Evolutionary conservation across 2,329 filamentous ascomycete genomes (phyloP), one percentile per base, ranked within the genome.

Genomic region (Arthroderma sp.): DNA sequence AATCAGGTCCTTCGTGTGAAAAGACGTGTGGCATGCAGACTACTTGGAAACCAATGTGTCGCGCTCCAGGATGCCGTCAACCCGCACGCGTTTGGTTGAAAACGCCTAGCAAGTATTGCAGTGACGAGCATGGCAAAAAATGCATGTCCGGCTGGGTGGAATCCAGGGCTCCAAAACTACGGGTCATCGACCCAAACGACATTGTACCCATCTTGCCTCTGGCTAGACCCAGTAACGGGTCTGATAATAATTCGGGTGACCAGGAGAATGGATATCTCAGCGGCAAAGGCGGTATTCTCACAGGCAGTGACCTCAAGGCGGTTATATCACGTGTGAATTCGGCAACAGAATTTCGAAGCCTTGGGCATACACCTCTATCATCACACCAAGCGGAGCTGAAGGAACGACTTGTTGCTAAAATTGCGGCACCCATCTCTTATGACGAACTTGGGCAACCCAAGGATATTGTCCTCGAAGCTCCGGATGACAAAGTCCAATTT

Each of bases 11-110:
- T 1, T 64, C 63, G 28, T 71, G 68, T 50, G 56, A 58, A 42
- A 56, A 59, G 22, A 56, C 60, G 38, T 63, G 65, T 8, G 62
- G 64, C 32, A 62, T 64, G n/a, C 58, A 61, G 40, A 71, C 69
- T 28, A 65, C 65, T 22, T 72, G 69, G 69, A 71, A 71, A 49
- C 66, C 66, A 31, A 71, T 71, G 67, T 72, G 69, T 51, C 61
- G 69, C 40, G 53, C 70, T 15, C 53, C 56, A 22, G 64, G 61
- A 38, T 72, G 68, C 50, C 59, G 67, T 22, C 66, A 69, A 51
- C 68, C 69, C 2, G 68, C 68, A 15, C 64, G 68, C 15, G 59
- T 64, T 27, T 59, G 52, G n/a, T 53, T 52, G 39, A 59, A 59
- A 41, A 59, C 52, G 38, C 62, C 58, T 3, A 70, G 67, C 56